Evolutionary conservation across 495 filamentous ascomycete species (phyloP).

Genomic region (Penicillium riverlandense): DNA sequence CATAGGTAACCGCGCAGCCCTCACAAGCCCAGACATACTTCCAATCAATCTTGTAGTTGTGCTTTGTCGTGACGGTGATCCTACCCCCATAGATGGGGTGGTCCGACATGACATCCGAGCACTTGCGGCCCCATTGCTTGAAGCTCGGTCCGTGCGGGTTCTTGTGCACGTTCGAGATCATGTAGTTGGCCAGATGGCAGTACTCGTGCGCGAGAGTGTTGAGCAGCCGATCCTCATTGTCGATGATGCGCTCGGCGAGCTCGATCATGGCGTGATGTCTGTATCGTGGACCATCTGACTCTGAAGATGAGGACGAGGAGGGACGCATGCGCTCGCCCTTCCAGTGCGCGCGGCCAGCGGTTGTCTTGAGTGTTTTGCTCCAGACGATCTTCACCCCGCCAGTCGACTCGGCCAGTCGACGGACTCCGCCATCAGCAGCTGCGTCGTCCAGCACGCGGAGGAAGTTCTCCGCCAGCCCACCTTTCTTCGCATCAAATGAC

Average conservation of each 20-base stretch:
- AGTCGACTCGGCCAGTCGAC: slow-evolving; percentile 48
- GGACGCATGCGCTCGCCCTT: slow-evolving; percentile 49
- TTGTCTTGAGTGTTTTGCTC: slow-evolving; percentile 78
- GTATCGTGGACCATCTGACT: slow-evolving; percentile 7
- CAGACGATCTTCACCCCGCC: slow-evolving; percentile 77
- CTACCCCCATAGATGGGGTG: slow-evolving; percentile 41
- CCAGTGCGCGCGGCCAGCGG: slow-evolving; percentile 85
- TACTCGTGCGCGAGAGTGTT: slow-evolving; percentile 92
- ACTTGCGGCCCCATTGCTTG: slow-evolving; percentile 58
- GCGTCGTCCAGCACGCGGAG: slow-evolving; percentile 63
- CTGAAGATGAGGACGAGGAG: background rate
- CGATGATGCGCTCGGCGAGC: slow-evolving; percentile 78
- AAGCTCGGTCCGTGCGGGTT: slow-evolving; percentile 80
- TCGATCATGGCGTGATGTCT: slow-evolving; percentile 76
- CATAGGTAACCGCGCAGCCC: slow-evolving; percentile 59
- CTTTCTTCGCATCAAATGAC: slow-evolving; percentile 61
- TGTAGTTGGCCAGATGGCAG: slow-evolving; percentile 86
- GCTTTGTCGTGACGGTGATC: slow-evolving; percentile 77
- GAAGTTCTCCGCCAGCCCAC: slow-evolving; percentile 59
- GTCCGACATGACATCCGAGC: slow-evolving; percentile 33
- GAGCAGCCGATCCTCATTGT: slow-evolving; percentile 66
- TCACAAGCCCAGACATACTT: slow-evolving; percentile 83
- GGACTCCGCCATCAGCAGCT: slow-evolving; percentile 58
- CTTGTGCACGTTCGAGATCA: slow-evolving; percentile 59
- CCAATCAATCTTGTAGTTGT: slow-evolving; percentile 79